phyloP scores from a whole-genome alignment of 176 grass and related monocot genomes.

The Thalia dealbata region DNA sequence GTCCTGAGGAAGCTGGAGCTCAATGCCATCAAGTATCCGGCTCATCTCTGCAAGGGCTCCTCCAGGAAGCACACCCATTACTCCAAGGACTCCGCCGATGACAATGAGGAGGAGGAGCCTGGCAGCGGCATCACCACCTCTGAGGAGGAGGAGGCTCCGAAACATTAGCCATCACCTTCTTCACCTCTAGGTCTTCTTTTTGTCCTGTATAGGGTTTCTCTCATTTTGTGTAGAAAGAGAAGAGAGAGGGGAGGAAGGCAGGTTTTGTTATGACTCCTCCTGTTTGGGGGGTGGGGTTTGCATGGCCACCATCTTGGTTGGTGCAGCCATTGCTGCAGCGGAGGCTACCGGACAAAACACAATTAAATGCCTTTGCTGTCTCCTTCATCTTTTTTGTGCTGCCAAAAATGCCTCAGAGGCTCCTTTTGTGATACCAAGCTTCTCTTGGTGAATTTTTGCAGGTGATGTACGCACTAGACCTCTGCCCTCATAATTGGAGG shows the following conservation, averaged over 20 bases:
- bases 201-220: not conserved
- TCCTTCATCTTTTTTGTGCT: not conserved
- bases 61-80: slow-evolving; percentile 59
- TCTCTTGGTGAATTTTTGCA: not conserved
- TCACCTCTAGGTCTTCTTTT: too few relatives aligned
- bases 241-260: not conserved
- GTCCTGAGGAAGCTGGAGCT: slow-evolving; percentile 65
- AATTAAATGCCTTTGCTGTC: not conserved
- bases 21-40: slow-evolving; percentile 75
- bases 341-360: not conserved
- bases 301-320: slow-evolving; percentile 6
- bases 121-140: not conserved
- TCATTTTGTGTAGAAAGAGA: not conserved
- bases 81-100: slow-evolving; percentile 1
- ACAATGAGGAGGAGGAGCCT: not conserved
- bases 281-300: too few relatives aligned
- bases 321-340: not conserved
- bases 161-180: not conserved
- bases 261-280: not conserved
- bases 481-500: slow-evolving; percentile 2
- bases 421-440: not conserved
- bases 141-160: not conserved
- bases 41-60: slow-evolving; percentile 58
- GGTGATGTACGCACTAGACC: not conserved
- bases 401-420: not conserved